A percentile compares a stretch with the other conserved stretches of the same genome.
Conservation (phyloP, 1,284 basidiomycete genomes). For the Ceratobasidium sp. region DNA sequence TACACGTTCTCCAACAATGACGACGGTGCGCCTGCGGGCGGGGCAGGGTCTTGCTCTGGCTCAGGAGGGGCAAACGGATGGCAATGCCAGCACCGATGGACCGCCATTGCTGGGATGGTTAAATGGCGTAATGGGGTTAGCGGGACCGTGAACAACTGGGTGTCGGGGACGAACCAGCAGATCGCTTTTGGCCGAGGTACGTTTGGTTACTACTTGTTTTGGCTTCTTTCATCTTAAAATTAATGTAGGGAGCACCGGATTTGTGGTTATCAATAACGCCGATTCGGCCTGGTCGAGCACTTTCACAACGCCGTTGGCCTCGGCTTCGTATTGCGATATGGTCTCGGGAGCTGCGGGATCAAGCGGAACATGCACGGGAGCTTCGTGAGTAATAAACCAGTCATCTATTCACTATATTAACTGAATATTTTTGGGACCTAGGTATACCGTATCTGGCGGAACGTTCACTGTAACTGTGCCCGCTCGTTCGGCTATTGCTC, state of each 20-base stretch:
- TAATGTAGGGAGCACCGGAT: conserved; percentile 59
- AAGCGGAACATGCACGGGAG: conserved; percentile 64
- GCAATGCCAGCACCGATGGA: conserved; percentile 68
- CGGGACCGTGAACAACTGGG: conserved; percentile 66
- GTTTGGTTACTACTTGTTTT: background rate
- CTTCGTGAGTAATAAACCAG: conserved; percentile 60
- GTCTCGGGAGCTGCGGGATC: conserved; percentile 61
- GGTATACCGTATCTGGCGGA: conserved; percentile 68
- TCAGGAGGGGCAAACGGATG: conserved; percentile 69
- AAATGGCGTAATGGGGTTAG: conserved; percentile 71
- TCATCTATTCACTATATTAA: background rate
- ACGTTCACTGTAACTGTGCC: conserved; percentile 67
- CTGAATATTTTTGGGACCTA: conserved; percentile 55
- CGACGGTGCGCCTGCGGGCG: conserved; percentile 71
- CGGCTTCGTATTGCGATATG: conserved; percentile 74
- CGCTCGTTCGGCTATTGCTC: conserved; percentile 69
- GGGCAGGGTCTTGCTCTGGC: conserved; percentile 68
- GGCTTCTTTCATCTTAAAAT: background rate
- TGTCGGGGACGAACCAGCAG: conserved; percentile 66
- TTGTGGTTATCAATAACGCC: conserved; percentile 74
- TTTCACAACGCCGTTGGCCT: conserved; percentile 69
- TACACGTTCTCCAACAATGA: conserved; percentile 65
- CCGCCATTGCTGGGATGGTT: conserved; percentile 71
- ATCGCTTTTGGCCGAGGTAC: conserved; percentile 74
- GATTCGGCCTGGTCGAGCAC: conserved; percentile 67